Evolutionary conservation across 2,329 filamentous ascomycete genomes (phyloP).

Genomic region (Xylaria hypoxylon): DNA sequence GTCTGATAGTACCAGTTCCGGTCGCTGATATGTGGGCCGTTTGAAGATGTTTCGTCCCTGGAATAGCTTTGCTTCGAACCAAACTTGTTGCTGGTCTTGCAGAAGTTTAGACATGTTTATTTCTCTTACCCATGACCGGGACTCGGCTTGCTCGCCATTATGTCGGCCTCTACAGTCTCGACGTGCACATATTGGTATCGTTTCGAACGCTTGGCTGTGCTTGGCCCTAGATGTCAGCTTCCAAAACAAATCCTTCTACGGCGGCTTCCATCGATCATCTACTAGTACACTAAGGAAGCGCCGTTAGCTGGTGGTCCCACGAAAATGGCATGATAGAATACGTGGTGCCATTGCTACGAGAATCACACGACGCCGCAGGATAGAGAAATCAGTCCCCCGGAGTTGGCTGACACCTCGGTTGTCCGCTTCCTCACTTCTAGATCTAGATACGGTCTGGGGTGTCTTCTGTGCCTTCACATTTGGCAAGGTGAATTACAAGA

Average conservation of each 20-base stretch:
- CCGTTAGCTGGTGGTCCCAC: conserved; percentile 23
- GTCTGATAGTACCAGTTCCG: conserved; percentile 35
- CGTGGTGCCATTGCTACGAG: conserved; percentile 36
- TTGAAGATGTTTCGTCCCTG: conserved; percentile 38
- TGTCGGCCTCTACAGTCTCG: conserved; percentile 8
- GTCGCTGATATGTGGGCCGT: conserved; percentile 37
- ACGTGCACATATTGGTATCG: conserved; percentile 2
- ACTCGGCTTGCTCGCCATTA: conserved; percentile 18
- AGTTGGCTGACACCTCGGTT: conserved; percentile 11
- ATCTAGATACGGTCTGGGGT: conserved; percentile 1
- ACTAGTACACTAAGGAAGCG: conserved; percentile 25
- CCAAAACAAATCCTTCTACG: conserved; percentile 29
- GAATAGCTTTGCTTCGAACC: conserved; percentile 23
- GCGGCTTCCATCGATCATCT: conserved; percentile 22
- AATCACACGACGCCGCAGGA: conserved; percentile 37
- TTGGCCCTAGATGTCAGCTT: conserved; percentile 12
- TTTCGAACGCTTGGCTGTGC: conserved; percentile 26
- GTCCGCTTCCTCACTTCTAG: conserved; percentile 1
- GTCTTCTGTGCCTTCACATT: not conserved
- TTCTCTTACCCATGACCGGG: conserved; percentile 23
- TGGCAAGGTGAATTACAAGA: conserved; percentile 18
- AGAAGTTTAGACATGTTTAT: conserved; percentile 11
- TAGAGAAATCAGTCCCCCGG: not conserved
- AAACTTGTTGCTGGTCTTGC: conserved; percentile 10
- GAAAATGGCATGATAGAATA: conserved; percentile 34